phyloP scores from a whole-genome alignment of 2,329 filamentous ascomycete species.

The Gaeumannomyces tritici region DNA sequence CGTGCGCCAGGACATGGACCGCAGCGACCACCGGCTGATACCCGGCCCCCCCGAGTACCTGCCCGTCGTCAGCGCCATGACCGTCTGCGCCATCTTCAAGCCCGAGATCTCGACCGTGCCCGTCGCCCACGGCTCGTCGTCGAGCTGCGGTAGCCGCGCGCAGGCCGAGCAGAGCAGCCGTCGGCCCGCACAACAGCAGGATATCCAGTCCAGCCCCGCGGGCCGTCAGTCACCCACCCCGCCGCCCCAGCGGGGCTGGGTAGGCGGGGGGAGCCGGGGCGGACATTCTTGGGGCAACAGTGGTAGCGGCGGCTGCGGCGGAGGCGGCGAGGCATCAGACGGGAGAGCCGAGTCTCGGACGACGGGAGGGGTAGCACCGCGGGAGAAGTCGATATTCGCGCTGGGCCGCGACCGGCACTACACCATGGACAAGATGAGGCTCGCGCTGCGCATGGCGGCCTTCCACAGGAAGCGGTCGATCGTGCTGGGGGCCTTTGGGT shows the following conservation, averaged over 20 bases:
- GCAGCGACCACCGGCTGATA: conserved; percentile 9
- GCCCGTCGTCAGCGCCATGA: conserved; percentile 50
- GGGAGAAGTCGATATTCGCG: conserved; percentile 24
- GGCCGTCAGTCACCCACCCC: too few species aligned
- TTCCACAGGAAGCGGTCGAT: conserved; percentile 44
- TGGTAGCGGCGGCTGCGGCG: too few species aligned
- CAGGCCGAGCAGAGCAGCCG: background rate
- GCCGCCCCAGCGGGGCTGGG: background rate
- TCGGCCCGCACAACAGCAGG: background rate
- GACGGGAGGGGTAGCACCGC: conserved; percentile 1
- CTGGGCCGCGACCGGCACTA: conserved; percentile 33
- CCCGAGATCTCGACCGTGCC: conserved; percentile 3
- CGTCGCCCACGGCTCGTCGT: background rate
- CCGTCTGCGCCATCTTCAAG: conserved; percentile 41
- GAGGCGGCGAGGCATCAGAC: background rate
- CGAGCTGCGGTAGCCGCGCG: background rate
- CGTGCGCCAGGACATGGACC: conserved; percentile 14
- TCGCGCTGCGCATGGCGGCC: conserved; percentile 51
- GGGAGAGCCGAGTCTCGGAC: too few species aligned
- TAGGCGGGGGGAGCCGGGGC: background rate
- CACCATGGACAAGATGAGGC: conserved; percentile 54
- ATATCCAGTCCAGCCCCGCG: too few species aligned
- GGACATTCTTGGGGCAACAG: background rate
- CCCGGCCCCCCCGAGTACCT: conserved; percentile 12
- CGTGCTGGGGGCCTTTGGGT: conserved; percentile 60